These are phyloP conservation scores for Saccharomyces hybrid DNA, from an alignment of 1,139 yeast species.

Conservation along the genomic window DNA sequence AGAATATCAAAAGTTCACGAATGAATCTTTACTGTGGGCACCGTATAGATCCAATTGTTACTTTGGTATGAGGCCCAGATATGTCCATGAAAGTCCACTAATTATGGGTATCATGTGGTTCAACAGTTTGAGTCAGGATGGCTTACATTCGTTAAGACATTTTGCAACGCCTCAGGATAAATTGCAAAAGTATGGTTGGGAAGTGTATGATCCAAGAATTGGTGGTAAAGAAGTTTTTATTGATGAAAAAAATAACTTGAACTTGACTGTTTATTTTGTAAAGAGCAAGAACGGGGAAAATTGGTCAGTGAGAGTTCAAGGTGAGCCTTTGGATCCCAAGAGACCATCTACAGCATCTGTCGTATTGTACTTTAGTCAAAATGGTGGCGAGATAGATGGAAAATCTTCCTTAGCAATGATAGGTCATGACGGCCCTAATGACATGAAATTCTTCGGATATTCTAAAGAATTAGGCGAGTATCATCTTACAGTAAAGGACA, in stretches of 20 bases:
- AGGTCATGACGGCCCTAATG: slow-evolving; percentile 33
- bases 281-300: slow-evolving; percentile 60
- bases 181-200: slow-evolving; percentile 78
- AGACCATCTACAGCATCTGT: slow-evolving; percentile 51
- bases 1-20: slow-evolving; percentile 22
- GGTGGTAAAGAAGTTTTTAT: slow-evolving; percentile 79
- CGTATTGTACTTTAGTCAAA: slow-evolving; percentile 55
- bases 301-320: slow-evolving; percentile 70
- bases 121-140: slow-evolving; percentile 52
- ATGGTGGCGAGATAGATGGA: slow-evolving; percentile 51
- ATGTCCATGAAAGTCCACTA: slow-evolving; percentile 56
- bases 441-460: slow-evolving; percentile 43
- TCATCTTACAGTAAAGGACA: slow-evolving; percentile 43
- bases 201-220: slow-evolving; percentile 69
- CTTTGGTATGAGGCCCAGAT: slow-evolving; percentile 75
- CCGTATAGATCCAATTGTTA: slow-evolving; percentile 86
- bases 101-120: slow-evolving; percentile 88
- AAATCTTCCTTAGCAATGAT: slow-evolving; percentile 35
- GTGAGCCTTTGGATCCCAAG: slow-evolving; percentile 48
- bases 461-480: slow-evolving; percentile 53
- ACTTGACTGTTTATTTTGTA: slow-evolving; percentile 64
- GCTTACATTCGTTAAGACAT: slow-evolving; percentile 62
- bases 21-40: slow-evolving; percentile 68
- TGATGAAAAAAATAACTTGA: slow-evolving; percentile 58
- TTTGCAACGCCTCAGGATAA: slow-evolving; percentile 64